Percentiles rank a stretch among this genome's conserved stretches.
Evolutionary conservation across 345 rosid genomes (phyloP).

Genomic region (Citrus unshiu): DNA sequence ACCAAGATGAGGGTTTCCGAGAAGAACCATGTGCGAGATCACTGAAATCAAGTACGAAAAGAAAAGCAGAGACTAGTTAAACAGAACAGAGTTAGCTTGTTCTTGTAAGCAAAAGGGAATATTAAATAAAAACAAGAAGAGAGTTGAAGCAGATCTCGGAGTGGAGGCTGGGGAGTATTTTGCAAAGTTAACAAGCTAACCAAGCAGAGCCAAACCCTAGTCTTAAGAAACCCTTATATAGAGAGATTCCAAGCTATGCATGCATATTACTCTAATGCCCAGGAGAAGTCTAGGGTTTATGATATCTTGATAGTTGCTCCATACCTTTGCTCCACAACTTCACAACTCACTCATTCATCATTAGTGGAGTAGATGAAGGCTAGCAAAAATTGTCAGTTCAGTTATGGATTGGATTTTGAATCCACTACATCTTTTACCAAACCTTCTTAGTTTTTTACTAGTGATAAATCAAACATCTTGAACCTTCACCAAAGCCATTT

Average conservation of each 20-base stretch:
- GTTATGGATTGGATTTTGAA: too few relatives aligned
- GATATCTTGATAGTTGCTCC: too few relatives aligned
- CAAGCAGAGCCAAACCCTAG: background rate
- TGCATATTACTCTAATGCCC: background rate
- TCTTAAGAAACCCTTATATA: background rate
- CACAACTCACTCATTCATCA: too few relatives aligned
- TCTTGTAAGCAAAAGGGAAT: background rate
- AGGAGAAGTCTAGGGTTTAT: too few relatives aligned
- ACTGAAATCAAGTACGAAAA: background rate
- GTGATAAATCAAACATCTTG: background rate
- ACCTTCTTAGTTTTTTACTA: background rate
- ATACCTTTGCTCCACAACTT: too few relatives aligned
- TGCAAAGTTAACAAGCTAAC: background rate
- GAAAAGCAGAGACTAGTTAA: background rate
- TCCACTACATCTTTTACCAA: too few relatives aligned
- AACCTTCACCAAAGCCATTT: background rate
- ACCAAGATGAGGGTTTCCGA: slow-evolving; percentile 24
- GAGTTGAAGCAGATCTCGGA: background rate
- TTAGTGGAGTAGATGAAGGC: too few relatives aligned
- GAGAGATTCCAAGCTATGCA: background rate
- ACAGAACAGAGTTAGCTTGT: background rate
- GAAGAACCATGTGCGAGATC: slow-evolving; percentile 39
- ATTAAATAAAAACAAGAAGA: background rate
- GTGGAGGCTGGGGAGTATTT: background rate
- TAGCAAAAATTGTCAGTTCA: too few relatives aligned